Percentiles rank a stretch among this genome's conserved stretches.
phyloP scores from a whole-genome alignment of 1,284 basidiomycete species.

The Leccinum solheimii region DNA sequence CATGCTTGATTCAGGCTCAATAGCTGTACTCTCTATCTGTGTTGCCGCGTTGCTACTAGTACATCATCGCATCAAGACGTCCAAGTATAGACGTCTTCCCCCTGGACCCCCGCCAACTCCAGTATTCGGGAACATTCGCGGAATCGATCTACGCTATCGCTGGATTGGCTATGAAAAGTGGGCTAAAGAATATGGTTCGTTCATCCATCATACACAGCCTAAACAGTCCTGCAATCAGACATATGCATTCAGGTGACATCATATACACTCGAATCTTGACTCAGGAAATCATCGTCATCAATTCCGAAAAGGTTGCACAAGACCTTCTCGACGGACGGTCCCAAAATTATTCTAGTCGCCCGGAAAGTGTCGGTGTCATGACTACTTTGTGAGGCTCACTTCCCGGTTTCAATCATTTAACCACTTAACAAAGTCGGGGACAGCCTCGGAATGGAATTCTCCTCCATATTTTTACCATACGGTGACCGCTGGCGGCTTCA shows the following conservation, averaged over 20 bases:
- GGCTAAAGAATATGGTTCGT: slow-evolving; percentile 24
- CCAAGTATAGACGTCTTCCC: slow-evolving; percentile 12
- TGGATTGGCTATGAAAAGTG: slow-evolving; percentile 25
- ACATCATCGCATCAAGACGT: slow-evolving; percentile 6
- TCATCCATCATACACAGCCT: background rate
- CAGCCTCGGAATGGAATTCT: background rate
- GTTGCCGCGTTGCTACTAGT: slow-evolving; percentile 7
- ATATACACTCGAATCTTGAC: background rate
- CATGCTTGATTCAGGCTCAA: slow-evolving; percentile 2
- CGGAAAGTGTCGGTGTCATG: slow-evolving; percentile 13
- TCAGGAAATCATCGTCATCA: background rate
- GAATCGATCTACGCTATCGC: slow-evolving; percentile 17
- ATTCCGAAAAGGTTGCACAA: slow-evolving; percentile 1
- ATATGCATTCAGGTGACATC: background rate
- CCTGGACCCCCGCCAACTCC: slow-evolving; percentile 24
- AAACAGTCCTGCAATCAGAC: background rate
- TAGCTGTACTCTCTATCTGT: slow-evolving; percentile 8
- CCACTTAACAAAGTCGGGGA: background rate
- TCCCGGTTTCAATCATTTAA: background rate
- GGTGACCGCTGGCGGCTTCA: no score
- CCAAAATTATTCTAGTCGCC: slow-evolving; percentile 27
- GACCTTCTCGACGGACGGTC: slow-evolving; percentile 25
- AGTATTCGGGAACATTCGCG: slow-evolving; percentile 23
- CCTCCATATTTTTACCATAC: background rate
- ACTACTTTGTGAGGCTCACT: slow-evolving; percentile 2